A percentile compares a stretch with the other conserved stretches of the same genome.
Conservation (phyloP, 441 rosid genomes). For the Mallotus repandus region DNA sequence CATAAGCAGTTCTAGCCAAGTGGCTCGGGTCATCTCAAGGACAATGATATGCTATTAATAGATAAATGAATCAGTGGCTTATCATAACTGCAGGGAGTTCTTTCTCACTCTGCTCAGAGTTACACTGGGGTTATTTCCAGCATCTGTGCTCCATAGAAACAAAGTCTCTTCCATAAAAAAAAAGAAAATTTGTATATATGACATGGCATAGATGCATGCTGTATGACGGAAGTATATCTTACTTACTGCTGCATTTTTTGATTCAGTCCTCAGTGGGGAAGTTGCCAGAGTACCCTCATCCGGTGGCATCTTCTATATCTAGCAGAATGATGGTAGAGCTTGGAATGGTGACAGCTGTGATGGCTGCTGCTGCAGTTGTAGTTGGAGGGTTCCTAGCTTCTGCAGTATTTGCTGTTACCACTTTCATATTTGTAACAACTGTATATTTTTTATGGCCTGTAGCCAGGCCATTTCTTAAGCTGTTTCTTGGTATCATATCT, state of each 20-base stretch:
- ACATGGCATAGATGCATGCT: neutral
- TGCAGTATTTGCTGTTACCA: conserved; percentile 84
- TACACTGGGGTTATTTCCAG: no score
- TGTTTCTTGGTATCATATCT: conserved; percentile 51
- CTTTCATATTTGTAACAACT: conserved; percentile 62
- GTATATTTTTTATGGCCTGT: conserved; percentile 87
- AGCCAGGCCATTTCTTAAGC: conserved; percentile 63
- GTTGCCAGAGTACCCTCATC: conserved; percentile 74
- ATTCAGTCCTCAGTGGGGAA: conserved; percentile 74
- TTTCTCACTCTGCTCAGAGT: neutral
- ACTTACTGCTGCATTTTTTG: conserved; percentile 5
- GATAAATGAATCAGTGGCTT: neutral
- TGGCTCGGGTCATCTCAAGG: neutral
- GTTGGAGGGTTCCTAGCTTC: conserved; percentile 92
- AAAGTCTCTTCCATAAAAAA: no score
- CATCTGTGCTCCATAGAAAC: neutral
- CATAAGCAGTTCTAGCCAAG: neutral
- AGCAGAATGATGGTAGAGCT: conserved; percentile 95
- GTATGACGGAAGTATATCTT: neutral
- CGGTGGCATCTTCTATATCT: conserved; percentile 93
- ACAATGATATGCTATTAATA: neutral
- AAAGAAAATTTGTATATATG: neutral
- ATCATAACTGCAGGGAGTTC: neutral
- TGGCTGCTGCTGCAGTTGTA: conserved; percentile 82
- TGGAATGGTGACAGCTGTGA: conserved; percentile 83